A percentile compares a stretch with the other conserved stretches of the same genome.
Evolutionary conservation across 2,329 filamentous ascomycete genomes (phyloP).

Genomic region (Colletotrichum caudatum): DNA sequence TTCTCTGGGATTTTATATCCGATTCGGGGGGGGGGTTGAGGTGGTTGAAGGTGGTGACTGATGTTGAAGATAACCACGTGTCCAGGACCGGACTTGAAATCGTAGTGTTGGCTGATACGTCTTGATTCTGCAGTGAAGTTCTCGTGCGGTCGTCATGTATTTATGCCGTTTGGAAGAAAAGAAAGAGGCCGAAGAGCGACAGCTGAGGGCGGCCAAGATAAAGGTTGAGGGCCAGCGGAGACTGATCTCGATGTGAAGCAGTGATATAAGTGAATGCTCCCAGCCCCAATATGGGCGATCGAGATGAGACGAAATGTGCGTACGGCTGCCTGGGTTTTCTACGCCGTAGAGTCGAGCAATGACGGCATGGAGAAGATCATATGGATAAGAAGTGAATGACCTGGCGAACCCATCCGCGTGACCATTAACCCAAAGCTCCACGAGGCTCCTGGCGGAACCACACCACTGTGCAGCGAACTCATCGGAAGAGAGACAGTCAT

Average conservation of each 20-base stretch:
- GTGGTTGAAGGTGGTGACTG: background rate
- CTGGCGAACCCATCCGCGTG: constrained; percentile 11
- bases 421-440: constrained; percentile 11
- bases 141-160: background rate
- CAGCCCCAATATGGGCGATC: background rate
- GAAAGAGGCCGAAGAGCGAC: background rate
- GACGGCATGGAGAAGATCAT: constrained; percentile 7
- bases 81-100: background rate
- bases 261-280: background rate
- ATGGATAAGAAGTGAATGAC: constrained; percentile 17
- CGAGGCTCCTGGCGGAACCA: background rate
- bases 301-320: background rate
- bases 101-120: background rate
- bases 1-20: too few relatives aligned
- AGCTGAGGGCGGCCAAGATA: background rate
- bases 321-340: background rate
- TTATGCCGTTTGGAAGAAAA: background rate
- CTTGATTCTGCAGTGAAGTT: too few relatives aligned
- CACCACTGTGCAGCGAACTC: background rate
- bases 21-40: background rate
- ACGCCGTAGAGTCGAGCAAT: background rate
- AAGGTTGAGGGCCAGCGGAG: background rate
- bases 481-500: background rate
- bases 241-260: constrained; percentile 7
- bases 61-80: background rate